These are phyloP conservation scores for Ophiocordyceps unilateralis DNA, from an alignment of 2,329 filamentous ascomycete species.

Conservation along the genomic window DNA sequence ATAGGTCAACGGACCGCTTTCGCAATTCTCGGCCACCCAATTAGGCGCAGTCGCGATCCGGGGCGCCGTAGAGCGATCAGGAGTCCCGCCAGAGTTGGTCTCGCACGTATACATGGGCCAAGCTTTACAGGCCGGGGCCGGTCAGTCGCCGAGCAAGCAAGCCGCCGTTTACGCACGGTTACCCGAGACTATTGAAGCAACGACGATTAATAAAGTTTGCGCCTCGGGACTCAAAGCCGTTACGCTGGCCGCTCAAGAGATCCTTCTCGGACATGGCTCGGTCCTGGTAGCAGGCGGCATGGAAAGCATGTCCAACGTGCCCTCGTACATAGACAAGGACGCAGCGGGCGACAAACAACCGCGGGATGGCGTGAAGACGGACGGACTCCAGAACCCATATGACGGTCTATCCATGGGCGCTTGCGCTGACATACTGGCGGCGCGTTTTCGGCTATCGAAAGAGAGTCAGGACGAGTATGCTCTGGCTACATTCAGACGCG, in stretches of 20 bases:
- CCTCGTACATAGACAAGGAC: conserved; percentile 74
- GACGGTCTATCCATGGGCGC: conserved; percentile 97
- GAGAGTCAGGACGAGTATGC: conserved; percentile 86
- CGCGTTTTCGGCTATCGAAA: conserved; percentile 64
- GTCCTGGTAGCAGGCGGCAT: conserved; percentile 88
- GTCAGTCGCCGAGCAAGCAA: conserved; percentile 84
- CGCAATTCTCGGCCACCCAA: conserved; percentile 65
- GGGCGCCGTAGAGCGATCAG: conserved; percentile 73
- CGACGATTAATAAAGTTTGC: conserved; percentile 96
- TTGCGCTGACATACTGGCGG: conserved; percentile 87
- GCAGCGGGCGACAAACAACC: conserved; percentile 75
- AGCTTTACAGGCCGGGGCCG: conserved; percentile 67
- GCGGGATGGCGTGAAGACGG: conserved; percentile 84
- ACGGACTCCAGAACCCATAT: conserved; percentile 91
- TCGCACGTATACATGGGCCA: conserved; percentile 97
- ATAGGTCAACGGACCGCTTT: conserved; percentile 94
- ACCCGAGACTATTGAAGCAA: conserved; percentile 60
- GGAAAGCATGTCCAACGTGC: conserved; percentile 94
- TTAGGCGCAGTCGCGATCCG: conserved; percentile 87
- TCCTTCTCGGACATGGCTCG: conserved; percentile 77
- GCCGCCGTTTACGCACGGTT: conserved; percentile 79
- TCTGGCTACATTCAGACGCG: conserved; percentile 73
- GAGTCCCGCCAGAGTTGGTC: conserved; percentile 63
- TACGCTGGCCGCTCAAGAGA: conserved; percentile 77
- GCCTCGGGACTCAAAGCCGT: conserved; percentile 90